These are phyloP conservation scores for Amylocystis lapponica DNA, from an alignment of 768 basidiomycete genomes.

Conservation along the genomic window DNA sequence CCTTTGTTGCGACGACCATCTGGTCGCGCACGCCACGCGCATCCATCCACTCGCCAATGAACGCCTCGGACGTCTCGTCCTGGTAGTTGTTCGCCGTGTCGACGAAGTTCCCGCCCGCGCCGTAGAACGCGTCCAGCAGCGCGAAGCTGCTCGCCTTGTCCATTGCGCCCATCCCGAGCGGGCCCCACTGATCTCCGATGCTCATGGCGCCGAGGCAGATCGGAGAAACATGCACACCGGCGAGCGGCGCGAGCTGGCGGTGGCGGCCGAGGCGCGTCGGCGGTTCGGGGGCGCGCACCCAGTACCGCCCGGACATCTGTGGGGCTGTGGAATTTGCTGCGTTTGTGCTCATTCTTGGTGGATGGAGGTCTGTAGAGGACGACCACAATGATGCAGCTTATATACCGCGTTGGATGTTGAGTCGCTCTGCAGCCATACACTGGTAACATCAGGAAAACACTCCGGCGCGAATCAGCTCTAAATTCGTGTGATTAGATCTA, in stretches of 20 bases:
- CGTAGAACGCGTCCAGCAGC: slow-evolving; percentile 40
- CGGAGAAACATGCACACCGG: slow-evolving; percentile 45
- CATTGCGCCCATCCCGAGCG: slow-evolving; percentile 35
- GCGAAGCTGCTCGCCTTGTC: slow-evolving; percentile 36
- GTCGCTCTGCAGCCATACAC: too few relatives aligned
- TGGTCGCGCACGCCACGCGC: slow-evolving; percentile 38
- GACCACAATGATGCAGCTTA: too few relatives aligned
- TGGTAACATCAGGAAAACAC: too few relatives aligned
- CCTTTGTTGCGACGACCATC: slow-evolving; percentile 44
- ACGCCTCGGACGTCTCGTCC: slow-evolving; percentile 48
- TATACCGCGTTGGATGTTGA: too few relatives aligned
- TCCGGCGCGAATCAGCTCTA: too few relatives aligned
- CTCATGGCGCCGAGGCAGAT: slow-evolving; percentile 44
- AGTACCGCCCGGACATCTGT: too few relatives aligned
- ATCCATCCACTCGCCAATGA: slow-evolving; percentile 49
- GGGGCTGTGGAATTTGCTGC: too few relatives aligned
- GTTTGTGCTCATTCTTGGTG: too few relatives aligned
- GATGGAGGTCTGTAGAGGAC: too few relatives aligned
- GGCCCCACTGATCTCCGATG: slow-evolving; percentile 40
- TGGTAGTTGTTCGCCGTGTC: slow-evolving; percentile 48
- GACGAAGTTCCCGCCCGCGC: slow-evolving; percentile 45
- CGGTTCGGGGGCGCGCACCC: slow-evolving; percentile 11
- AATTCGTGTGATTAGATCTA: too few relatives aligned
- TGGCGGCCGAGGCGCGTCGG: slow-evolving; percentile 27
- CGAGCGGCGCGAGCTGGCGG: slow-evolving; percentile 33